Evolutionary conservation across 192 early-diverging fungal genomes (phyloP).

Genomic region (Coemansia sp.): DNA sequence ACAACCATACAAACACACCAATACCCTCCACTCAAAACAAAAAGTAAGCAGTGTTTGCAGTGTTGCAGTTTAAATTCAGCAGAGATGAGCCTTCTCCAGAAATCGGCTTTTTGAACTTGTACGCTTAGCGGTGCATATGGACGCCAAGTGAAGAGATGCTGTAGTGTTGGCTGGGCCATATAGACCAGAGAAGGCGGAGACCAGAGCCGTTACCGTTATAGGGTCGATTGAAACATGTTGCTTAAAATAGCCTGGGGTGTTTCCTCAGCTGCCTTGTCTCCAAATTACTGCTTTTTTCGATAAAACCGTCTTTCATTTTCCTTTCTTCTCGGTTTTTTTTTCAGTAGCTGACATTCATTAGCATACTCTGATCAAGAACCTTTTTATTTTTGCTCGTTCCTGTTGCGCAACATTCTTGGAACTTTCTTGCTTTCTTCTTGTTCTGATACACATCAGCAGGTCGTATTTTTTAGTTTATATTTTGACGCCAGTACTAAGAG

Average conservation of each 20-base stretch:
- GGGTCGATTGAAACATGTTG: background rate
- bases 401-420: too few relatives aligned
- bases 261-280: background rate
- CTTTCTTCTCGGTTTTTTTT: background rate
- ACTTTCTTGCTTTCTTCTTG: too few relatives aligned
- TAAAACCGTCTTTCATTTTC: conserved; percentile 9
- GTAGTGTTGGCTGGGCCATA: too few relatives aligned
- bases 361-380: background rate
- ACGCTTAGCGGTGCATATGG: too few relatives aligned
- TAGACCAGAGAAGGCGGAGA: background rate
- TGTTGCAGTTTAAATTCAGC: background rate
- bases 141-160: too few relatives aligned
- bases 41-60: background rate
- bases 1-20: background rate
- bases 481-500: too few relatives aligned
- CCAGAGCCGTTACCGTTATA: background rate
- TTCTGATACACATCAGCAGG: too few relatives aligned
- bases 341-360: background rate
- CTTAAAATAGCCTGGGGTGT: conserved; percentile 14
- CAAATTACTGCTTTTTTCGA: background rate
- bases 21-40: background rate
- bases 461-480: too few relatives aligned
- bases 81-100: background rate
- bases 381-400: too few relatives aligned
- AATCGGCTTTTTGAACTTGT: too few relatives aligned